Evolutionary conservation across 129 eudicot species (phyloP).

Genomic region (Flaveria robusta): DNA sequence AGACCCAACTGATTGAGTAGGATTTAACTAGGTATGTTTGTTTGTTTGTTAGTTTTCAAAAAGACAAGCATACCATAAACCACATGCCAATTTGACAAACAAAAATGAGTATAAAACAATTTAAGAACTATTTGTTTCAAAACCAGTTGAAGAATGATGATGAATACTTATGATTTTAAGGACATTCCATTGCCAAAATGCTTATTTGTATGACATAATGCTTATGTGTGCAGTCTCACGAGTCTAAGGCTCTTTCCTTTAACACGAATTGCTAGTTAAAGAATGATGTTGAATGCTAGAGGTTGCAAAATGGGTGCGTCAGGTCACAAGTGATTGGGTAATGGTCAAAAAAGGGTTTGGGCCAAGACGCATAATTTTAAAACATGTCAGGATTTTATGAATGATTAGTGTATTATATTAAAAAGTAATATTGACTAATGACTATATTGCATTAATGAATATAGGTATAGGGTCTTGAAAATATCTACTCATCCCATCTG

Average conservation of each 20-base stretch:
- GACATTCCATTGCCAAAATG: neutral
- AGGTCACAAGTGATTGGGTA: neutral
- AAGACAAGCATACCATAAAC: neutral
- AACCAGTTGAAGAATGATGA: neutral
- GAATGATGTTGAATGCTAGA: constrained; percentile 3
- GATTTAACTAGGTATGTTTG: no score
- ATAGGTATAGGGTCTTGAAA: neutral
- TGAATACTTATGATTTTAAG: neutral
- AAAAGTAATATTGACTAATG: neutral
- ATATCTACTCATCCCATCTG: neutral
- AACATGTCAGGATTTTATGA: neutral
- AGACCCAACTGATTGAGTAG: no score
- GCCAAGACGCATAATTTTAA: neutral
- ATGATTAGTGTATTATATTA: neutral
- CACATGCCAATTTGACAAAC: neutral
- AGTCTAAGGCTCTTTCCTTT: neutral
- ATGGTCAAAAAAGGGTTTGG: neutral
- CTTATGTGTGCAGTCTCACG: neutral
- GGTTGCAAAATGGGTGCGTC: neutral
- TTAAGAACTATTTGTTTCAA: neutral
- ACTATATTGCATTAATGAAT: neutral
- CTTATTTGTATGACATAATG: neutral
- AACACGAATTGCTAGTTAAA: neutral
- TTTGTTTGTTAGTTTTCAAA: neutral
- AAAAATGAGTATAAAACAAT: neutral